A percentile compares a stretch with the other conserved stretches of the same genome.
Evolutionary conservation across 306 rosid species (phyloP).

Genomic region (Lathyrus oleraceus): DNA sequence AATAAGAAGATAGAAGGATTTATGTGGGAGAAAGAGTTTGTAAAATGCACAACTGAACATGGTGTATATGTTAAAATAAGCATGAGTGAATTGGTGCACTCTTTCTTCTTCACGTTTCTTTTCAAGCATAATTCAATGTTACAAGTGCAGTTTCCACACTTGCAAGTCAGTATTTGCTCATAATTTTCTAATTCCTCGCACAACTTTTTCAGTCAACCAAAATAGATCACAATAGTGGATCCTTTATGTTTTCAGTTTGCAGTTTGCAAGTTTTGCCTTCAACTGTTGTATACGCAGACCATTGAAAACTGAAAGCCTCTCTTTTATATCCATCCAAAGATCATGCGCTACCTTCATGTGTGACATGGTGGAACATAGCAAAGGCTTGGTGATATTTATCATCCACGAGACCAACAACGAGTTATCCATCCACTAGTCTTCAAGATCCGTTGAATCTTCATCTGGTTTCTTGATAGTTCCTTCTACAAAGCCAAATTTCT

Average conservation of each 20-base stretch:
- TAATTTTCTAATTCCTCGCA: neutral
- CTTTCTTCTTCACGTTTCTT: no score
- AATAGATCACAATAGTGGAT: neutral
- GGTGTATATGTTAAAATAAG: no score
- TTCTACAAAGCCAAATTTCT: neutral
- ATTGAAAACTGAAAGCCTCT: no score
- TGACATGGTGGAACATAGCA: neutral
- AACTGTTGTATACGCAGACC: neutral
- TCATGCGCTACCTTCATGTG: no score
- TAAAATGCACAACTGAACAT: no score
- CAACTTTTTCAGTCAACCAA: neutral
- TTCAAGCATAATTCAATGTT: no score
- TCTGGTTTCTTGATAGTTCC: neutral
- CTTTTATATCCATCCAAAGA: no score
- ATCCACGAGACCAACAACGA: neutral
- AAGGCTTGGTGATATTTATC: neutral
- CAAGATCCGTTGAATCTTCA: neutral
- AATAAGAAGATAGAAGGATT: no score
- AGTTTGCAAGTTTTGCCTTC: neutral
- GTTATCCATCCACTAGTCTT: neutral
- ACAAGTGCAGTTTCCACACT: no score
- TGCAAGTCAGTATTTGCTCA: no score
- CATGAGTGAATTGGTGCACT: no score
- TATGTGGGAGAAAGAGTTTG: no score
- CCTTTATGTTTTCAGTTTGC: neutral